Conservation (phyloP, 208 protist genomes). For the Paratrypanosoma confusum region DNA sequence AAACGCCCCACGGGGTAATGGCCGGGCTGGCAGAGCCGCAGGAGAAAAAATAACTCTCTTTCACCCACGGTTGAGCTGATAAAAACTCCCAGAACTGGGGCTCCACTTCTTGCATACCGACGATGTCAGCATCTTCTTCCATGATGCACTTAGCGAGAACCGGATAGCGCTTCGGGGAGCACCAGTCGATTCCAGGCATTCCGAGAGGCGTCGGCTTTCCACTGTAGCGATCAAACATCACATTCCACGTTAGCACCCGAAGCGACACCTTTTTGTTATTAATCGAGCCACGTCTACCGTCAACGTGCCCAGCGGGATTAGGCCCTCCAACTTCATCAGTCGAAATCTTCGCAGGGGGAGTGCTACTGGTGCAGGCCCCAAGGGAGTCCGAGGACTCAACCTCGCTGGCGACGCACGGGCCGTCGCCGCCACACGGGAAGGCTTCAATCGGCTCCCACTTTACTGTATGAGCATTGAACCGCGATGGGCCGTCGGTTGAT, state of each 20-base stretch:
- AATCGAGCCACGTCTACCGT: too few relatives aligned
- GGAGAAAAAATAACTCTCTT: conserved; percentile 65
- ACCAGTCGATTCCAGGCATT: conserved; percentile 88
- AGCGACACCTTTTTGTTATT: too few relatives aligned
- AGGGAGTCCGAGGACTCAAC: too few relatives aligned
- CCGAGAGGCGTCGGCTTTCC: conserved; percentile 79
- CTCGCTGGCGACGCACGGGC: too few relatives aligned
- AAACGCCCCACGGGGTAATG: conserved; percentile 70
- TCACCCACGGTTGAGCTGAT: conserved; percentile 52
- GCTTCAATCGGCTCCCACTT: conserved; percentile 14
- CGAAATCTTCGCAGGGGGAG: too few relatives aligned
- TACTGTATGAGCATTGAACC: conserved; percentile 2
- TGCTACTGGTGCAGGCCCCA: too few relatives aligned
- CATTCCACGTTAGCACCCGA: conserved; percentile 85
- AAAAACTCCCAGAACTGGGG: conserved; percentile 61
- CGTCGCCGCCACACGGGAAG: conserved; percentile 27
- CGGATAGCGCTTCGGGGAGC: conserved; percentile 74
- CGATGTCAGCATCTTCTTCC: conserved; percentile 71
- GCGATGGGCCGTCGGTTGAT: conserved; percentile 15
- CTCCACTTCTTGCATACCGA: conserved; percentile 88
- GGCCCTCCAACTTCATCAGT: too few relatives aligned
- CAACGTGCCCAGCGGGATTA: too few relatives aligned
- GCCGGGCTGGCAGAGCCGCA: conserved; percentile 35
- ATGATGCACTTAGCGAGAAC: conserved; percentile 67
- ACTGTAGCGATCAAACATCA: conserved; percentile 88